phyloP scores from a whole-genome alignment of 345 rosid species.

The Melastoma malabathricum region DNA sequence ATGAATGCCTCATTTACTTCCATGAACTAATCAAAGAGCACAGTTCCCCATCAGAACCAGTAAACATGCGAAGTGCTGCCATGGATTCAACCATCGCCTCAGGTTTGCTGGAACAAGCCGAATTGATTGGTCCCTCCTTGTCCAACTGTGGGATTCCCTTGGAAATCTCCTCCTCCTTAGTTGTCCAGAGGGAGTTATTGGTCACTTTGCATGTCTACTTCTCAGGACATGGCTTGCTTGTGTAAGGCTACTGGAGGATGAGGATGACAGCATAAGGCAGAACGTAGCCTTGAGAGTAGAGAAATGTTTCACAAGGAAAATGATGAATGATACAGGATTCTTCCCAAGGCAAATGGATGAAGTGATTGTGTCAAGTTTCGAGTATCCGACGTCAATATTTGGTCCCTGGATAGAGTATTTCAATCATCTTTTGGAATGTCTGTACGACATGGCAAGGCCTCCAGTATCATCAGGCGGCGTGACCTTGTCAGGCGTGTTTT shows the following conservation, averaged over 20 bases:
- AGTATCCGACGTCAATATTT: conserved; percentile 51
- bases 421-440: conserved; percentile 48
- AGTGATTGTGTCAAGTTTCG: conserved; percentile 65
- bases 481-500: conserved; percentile 79
- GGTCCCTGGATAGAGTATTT: conserved; percentile 71
- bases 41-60: conserved; percentile 67
- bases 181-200: conserved; percentile 23
- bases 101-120: conserved; percentile 75
- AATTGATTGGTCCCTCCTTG: conserved; percentile 39
- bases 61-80: conserved; percentile 67
- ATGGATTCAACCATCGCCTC: conserved; percentile 80
- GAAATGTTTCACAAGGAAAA: conserved; percentile 32
- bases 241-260: conserved; percentile 80
- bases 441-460: conserved; percentile 32
- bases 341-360: conserved; percentile 74
- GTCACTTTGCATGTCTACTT: conserved; percentile 37
- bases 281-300: conserved; percentile 50
- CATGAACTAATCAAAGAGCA: conserved; percentile 46
- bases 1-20: conserved; percentile 38
- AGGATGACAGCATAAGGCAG: conserved; percentile 74
- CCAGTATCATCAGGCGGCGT: conserved; percentile 21
- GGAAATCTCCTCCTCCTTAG: conserved; percentile 11
- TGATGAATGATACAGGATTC: conserved; percentile 13
- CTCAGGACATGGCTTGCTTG: conserved; percentile 68
- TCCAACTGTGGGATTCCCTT: conserved; percentile 18